Base-by-base conservation (phyloP, 345 rosid species). In the Salix caprea region DNA sequence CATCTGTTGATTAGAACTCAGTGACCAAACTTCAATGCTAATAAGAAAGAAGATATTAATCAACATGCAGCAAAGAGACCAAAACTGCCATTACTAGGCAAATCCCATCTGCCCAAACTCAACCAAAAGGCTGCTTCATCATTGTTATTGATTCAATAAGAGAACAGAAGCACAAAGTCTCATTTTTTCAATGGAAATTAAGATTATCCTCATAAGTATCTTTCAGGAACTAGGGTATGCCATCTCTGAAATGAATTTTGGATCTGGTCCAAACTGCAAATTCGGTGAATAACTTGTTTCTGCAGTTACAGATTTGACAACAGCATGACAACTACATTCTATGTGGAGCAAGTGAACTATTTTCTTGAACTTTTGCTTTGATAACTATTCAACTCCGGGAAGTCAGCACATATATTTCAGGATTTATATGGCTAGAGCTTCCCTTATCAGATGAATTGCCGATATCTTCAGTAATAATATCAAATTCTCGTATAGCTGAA, bases 161-260 rank as follows among this genome's bases (percentile, higher is more conserved):
- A 78, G 93, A 84, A 76, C 91, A 88, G 76, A 96, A 91, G 85
- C 98, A 96, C 26, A 96, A 73, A 4, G 75, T 81, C 81, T 86
- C 88, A 72, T 84, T 90, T 88, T 81, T 89, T 88, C 98, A 96
- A 80, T 93, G 96, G 79, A 83, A 84, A 71, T 11, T 42, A 11
- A 79, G 18, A 61, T 67, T 68, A 42, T 85, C 84, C 65, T 83
- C 69, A 61, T 80, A 78, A 26, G 73, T 76, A 83, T 82, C 85
- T 65, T 80, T 74, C 13, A 92, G 87, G 75, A 87, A 2, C 46
- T 87, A 85, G 91, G 80, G 48, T 12, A 92, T 80, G 69, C 96
- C 96, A 77, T 96, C 91, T 78, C 91, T 82, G 88, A 91, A 79
- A 87, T 74, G 81, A 88, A 91, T 65, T 75, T 61, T 62, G 77